These are phyloP conservation scores for Russula sp. DNA, from an alignment of 768 basidiomycete species.

Conservation along the genomic window DNA sequence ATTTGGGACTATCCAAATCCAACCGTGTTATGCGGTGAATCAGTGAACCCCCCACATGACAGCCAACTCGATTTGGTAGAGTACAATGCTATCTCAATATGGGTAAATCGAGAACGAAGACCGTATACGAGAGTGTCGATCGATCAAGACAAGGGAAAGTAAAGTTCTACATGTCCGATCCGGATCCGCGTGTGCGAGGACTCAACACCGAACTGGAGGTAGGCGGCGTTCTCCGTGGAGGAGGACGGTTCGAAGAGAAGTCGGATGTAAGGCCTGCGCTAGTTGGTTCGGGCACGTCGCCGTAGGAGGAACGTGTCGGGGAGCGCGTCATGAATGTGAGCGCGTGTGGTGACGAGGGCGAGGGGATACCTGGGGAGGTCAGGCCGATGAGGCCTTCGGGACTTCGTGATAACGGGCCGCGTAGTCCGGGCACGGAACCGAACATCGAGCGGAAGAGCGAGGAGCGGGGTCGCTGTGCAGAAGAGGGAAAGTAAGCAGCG, in stretches of 20 bases:
- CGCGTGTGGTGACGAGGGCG: conserved; percentile 22
- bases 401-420: conserved; percentile 38
- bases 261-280: conserved; percentile 24
- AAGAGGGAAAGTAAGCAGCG: conserved; percentile 27
- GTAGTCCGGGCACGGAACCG: conserved; percentile 38
- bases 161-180: conserved; percentile 9
- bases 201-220: background rate
- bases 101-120: background rate
- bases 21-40: background rate
- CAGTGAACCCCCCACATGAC: background rate
- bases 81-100: background rate
- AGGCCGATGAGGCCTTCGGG: conserved; percentile 70
- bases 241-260: conserved; percentile 24
- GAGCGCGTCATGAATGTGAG: conserved; percentile 21
- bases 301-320: conserved; percentile 21
- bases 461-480: conserved; percentile 35
- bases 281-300: conserved; percentile 16
- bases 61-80: background rate
- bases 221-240: conserved; percentile 25
- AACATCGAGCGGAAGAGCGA: conserved; percentile 68
- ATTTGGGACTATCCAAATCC: too few relatives aligned
- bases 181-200: conserved; percentile 12
- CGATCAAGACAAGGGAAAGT: background rate
- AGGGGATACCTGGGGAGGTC: conserved; percentile 38
- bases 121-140: background rate